Evolutionary conservation across 805 yeast genomes (phyloP), one percentile per base, ranked within the genome.

Genomic region (Wickerhamomyces chambardii): DNA sequence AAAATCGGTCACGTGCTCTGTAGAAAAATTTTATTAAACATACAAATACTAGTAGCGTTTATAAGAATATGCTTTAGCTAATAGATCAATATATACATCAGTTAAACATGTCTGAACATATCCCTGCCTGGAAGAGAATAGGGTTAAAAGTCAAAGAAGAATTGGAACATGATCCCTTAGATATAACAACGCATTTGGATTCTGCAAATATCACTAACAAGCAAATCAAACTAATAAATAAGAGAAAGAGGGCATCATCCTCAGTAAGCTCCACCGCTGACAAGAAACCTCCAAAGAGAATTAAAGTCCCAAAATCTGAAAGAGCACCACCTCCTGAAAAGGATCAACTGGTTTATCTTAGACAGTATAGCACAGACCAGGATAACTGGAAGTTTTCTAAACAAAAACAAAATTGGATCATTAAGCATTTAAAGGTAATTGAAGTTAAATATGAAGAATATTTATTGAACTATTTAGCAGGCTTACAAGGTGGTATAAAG

Each of bases 91-190:
- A 8, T 19, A 19, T 8, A 19, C 7, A 8, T 8, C 3, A 19
- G 22, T 19, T 30, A 4, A 17, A 27, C 6, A 8, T 50, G 55
- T 30, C 43, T 11, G 49, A 44, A 26, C 51, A 48, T 44, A 56
- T 73, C n/a, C 94, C 95, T 28, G 94, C 94, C 1, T 84, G 95
- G 95, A 84, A 84, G 54, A 67, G 76, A 47, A 64, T 79, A 7
- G 95, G 95, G 21, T 67, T 84, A 29, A 64, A 75, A 47, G 76
- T 80, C 36, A 68, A 75, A 44, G 62, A 68, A 30, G 63, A 63
- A 6, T 43, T 63, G 4, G 61, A 58, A 4, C 53, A 56, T 14
- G 79, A 73, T 43, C 75, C 72, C 1, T 51, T 68, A 30, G 61
- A 65, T 2, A 47, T 63, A 2, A 48, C 69, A 1, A 39, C 69